Evolutionary conservation across 2,329 filamentous ascomycete genomes (phyloP), one percentile per base, ranked within the genome.

Genomic region (Harringtonia aguacate): DNA sequence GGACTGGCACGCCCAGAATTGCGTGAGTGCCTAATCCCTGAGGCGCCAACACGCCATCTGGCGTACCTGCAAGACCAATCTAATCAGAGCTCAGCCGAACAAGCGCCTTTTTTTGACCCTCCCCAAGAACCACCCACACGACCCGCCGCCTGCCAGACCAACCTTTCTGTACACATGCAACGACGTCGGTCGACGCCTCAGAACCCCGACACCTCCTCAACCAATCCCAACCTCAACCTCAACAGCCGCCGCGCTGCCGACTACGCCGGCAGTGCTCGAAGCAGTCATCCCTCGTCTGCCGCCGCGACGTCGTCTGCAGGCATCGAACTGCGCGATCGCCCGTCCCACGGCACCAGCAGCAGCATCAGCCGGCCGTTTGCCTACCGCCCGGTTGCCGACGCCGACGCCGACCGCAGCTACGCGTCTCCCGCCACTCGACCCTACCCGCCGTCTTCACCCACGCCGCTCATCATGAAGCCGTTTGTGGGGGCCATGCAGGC

Each of bases 401-500:
- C 40, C 22, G 13, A 36, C 31, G 30, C 34, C n/a, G 15, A 40
- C 28, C n/a, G 39, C 27, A 20, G 45, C 31, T 43, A 38, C 37
- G 43, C 34, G 34, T 33, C 38, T 17, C 20, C 45, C 21, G 17
- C 36, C 27, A 10, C 18, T 24, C 27, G 38, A 30, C 21, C 35
- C 13, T 37, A 43, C n/a, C 46, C 44, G 3, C 13, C 44, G 2
- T 42, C 27, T 24, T 15, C 34, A 6, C 34, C 24, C 47, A 43
- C 46, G 18, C 42, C 46, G 33, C 48, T 64, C 70, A 77, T 58
- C 60, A 95, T 95, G 89, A 95, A 95, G 81, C 89, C 90, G 55
- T 72, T 97, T 61, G 86, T 97, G 56, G 84, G 86, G 60, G 82
- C 87, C 53, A 77, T 89, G 69, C 89, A 94, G 69, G 90, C 89